phyloP scores from a whole-genome alignment of 176 grass and related monocot genomes.

The Triticum turgidum region DNA sequence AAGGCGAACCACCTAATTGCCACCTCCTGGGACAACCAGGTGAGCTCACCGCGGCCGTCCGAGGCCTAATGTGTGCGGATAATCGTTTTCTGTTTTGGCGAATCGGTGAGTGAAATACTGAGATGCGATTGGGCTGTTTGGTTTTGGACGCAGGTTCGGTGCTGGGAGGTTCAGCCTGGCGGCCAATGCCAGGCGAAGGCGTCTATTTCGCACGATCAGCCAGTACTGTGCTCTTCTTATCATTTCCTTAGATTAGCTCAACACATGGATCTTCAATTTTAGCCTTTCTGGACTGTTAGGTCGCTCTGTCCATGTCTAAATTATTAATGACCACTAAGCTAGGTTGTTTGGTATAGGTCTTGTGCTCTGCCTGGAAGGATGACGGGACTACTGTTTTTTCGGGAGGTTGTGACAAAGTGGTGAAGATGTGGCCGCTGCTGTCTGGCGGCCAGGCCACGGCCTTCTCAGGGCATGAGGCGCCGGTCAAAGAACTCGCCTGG shows the following conservation, averaged over 20 bases:
- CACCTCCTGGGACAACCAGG: slow-evolving; percentile 93
- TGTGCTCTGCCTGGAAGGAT: slow-evolving; percentile 95
- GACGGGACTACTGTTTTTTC: slow-evolving; percentile 76
- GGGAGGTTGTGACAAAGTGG: slow-evolving; percentile 73
- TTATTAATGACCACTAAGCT: not conserved
- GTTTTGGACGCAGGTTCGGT: slow-evolving; percentile 55
- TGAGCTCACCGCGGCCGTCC: not conserved
- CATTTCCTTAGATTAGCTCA: not conserved
- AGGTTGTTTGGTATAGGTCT: slow-evolving; percentile 42
- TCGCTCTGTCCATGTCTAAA: not conserved
- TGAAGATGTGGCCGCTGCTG: slow-evolving; percentile 87
- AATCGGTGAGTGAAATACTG: slow-evolving; percentile 2
- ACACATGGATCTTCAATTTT: not conserved
- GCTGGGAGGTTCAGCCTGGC: slow-evolving; percentile 72
- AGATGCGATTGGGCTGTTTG: slow-evolving; percentile 11
- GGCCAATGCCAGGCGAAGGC: slow-evolving; percentile 70
- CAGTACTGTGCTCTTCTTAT: slow-evolving; percentile 24
- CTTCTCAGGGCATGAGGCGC: slow-evolving; percentile 68
- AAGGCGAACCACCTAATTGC: slow-evolving; percentile 71
- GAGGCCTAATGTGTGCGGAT: not conserved
- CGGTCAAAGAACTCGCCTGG: slow-evolving; percentile 76
- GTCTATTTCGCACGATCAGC: slow-evolving; percentile 72
- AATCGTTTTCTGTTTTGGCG: not conserved
- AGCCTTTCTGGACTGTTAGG: not conserved
- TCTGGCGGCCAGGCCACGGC: slow-evolving; percentile 66